Evolutionary conservation across 2,329 filamentous ascomycete genomes (phyloP).

Genomic region (Neurospora sp.): DNA sequence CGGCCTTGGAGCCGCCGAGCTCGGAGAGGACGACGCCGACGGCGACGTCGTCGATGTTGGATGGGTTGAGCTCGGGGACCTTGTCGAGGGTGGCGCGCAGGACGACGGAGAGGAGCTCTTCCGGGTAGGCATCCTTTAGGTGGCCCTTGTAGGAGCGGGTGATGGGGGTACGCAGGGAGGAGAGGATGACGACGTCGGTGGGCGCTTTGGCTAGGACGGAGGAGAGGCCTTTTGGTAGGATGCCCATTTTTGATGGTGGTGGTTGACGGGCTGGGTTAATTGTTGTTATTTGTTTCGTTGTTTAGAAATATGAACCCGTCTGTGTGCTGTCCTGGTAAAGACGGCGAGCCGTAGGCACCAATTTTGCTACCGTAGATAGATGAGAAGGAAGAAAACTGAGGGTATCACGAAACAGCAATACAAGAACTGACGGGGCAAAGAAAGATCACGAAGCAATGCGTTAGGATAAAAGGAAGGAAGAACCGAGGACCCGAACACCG

Average conservation of each 20-base stretch:
- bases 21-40: constrained; percentile 87
- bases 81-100: constrained; percentile 59
- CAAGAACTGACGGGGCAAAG: neutral
- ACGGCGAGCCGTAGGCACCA: constrained; percentile 3
- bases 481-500: neutral
- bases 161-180: constrained; percentile 80
- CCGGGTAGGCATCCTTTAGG: constrained; percentile 81
- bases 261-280: neutral
- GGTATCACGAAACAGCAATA: neutral
- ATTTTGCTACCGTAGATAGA: neutral
- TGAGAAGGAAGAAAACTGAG: neutral
- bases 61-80: constrained; percentile 62
- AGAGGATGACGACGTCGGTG: constrained; percentile 79
- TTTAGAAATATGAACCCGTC: neutral
- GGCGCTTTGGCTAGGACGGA: constrained; percentile 71
- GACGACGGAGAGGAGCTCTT: constrained; percentile 68
- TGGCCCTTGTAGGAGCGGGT: constrained; percentile 75
- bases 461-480: neutral
- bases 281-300: neutral
- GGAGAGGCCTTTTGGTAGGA: constrained; percentile 55
- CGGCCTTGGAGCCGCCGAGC: constrained; percentile 82
- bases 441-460: neutral
- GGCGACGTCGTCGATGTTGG: constrained; percentile 67
- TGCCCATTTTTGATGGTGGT: constrained; percentile 26
- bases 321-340: neutral